These are phyloP conservation scores for Rhexocercosporidium sp. DNA, from an alignment of 2,329 filamentous ascomycete species.

Conservation along the genomic window DNA sequence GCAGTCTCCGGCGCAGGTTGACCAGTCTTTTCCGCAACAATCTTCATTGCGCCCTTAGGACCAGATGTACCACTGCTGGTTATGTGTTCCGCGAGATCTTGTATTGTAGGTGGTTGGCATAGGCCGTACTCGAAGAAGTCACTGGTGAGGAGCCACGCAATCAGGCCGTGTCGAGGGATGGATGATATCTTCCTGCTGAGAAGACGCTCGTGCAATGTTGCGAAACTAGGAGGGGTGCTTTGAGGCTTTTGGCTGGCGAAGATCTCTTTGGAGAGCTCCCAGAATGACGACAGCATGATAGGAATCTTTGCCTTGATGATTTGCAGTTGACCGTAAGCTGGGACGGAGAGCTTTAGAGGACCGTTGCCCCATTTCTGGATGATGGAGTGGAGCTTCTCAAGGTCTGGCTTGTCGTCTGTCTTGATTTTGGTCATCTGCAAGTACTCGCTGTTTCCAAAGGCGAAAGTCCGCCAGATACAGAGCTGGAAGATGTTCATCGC, in stretches of 20 bases:
- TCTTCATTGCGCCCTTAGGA: conserved; percentile 10
- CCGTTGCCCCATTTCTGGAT: conserved; percentile 1
- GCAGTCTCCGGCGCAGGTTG: not conserved
- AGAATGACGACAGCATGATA: conserved; percentile 15
- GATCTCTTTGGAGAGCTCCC: conserved; percentile 4
- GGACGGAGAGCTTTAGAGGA: not conserved
- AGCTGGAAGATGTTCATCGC: conserved; percentile 15
- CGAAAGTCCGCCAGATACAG: conserved; percentile 20
- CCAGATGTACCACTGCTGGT: conserved; percentile 5
- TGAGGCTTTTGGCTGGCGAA: not conserved
- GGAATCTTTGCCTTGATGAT: conserved; percentile 14
- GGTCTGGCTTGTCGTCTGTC: not conserved
- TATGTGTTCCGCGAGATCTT: conserved; percentile 20
- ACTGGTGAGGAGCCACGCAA: conserved; percentile 21
- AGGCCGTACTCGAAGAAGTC: conserved; percentile 22
- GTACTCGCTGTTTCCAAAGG: conserved; percentile 11
- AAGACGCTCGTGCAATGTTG: conserved; percentile 6
- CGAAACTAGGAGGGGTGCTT: conserved; percentile 3
- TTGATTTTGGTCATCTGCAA: not conserved
- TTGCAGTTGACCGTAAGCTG: conserved; percentile 19
- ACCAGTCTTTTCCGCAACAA: not conserved
- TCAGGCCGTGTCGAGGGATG: conserved; percentile 6
- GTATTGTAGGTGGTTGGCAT: conserved; percentile 4
- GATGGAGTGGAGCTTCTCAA: not conserved
- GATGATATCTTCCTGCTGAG: conserved; percentile 9